Evolutionary conservation across 2,329 filamentous ascomycete species (phyloP).

Genomic region (Verticillium nubilum): DNA sequence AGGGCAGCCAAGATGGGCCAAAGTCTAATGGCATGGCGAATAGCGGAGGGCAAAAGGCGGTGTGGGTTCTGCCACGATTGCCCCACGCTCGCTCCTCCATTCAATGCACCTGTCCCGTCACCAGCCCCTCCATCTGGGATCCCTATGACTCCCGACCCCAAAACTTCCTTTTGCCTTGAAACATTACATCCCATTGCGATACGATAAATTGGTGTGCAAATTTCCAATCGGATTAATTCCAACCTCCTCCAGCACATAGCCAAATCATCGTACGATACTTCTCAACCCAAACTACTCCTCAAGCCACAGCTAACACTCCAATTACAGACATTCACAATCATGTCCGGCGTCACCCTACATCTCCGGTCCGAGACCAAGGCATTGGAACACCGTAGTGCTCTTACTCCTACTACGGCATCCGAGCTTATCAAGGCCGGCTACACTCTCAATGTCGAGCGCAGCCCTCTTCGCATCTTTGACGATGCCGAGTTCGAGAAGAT

Average conservation of each 20-base stretch:
- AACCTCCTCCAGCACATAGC: not conserved
- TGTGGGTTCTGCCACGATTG: not conserved
- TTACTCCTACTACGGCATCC: slow-evolving; percentile 40
- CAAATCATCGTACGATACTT: not conserved
- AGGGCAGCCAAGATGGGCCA: not conserved
- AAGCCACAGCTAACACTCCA: not conserved
- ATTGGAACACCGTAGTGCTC: slow-evolving; percentile 48
- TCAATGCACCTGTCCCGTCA: not conserved
- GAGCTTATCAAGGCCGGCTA: slow-evolving; percentile 65
- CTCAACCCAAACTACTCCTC: not conserved
- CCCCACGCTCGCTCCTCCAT: not conserved
- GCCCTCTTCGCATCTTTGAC: slow-evolving; percentile 60
- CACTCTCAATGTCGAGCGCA: slow-evolving; percentile 61
- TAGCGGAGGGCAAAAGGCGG: not conserved
- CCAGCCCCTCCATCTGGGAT: not conserved
- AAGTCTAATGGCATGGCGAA: not conserved
- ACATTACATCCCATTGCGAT: not conserved
- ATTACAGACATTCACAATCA: slow-evolving; percentile 1
- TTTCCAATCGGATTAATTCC: not conserved
- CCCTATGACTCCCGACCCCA: not conserved
- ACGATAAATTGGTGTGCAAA: not conserved
- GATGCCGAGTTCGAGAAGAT: slow-evolving; percentile 56
- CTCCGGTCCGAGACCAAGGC: slow-evolving; percentile 56
- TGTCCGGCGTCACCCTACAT: slow-evolving; percentile 31
- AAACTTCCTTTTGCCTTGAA: not conserved